Evolutionary conservation across 148 eudicot species (phyloP), one percentile per base, ranked within the genome.

Genomic region (Arctostaphylos glauca): DNA sequence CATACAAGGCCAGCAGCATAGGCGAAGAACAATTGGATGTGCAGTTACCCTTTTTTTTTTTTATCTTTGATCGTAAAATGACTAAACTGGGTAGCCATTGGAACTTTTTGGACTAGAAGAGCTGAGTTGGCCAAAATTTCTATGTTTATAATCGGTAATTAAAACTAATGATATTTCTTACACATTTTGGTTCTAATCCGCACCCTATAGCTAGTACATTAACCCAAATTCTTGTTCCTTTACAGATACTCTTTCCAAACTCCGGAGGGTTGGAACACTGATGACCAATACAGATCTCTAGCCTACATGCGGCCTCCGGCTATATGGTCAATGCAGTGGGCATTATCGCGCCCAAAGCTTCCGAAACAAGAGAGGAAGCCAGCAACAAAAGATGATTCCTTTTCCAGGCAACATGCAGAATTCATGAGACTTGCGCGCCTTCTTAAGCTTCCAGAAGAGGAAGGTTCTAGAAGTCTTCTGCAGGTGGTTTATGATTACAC

Each of bases 251-350:
- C 90, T 55, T 90, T 90, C 59, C 92, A 88, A 83, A 86, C 86
- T 18, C 92, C 92, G 0, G 92, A 90, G 79, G 92, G 74, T 46
- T 90, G 91, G 91, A 85, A 87, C 79, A 60, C 81, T 64, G 87
- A 88, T 41, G 92, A 89, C 48, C 80, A 84, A 46, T 90, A 85
- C 31, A 83, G 92, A 76, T 82, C 92, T 76, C 81, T 90, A 2
- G 82, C 77, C 48, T 90, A 90, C 85, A 90, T 90, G 92, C 91
- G 92, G 48, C 91, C 92, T 2, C 81, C 88, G 80, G 91, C 90
- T 47, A 90, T 90, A 43, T 90, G 92, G 92, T 91, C 92, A 3
- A 90, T 90, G 92, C 92, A 90, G 54, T 90, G 92, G 91, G 92
- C 92, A 19, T 85, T 90, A 73, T 82, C 87, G n/a, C 86, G 76